A percentile compares a stretch with the other conserved stretches of the same genome.
Conservation (phyloP, 306 rosid species). For the Fragaria nilgerrensis region DNA sequence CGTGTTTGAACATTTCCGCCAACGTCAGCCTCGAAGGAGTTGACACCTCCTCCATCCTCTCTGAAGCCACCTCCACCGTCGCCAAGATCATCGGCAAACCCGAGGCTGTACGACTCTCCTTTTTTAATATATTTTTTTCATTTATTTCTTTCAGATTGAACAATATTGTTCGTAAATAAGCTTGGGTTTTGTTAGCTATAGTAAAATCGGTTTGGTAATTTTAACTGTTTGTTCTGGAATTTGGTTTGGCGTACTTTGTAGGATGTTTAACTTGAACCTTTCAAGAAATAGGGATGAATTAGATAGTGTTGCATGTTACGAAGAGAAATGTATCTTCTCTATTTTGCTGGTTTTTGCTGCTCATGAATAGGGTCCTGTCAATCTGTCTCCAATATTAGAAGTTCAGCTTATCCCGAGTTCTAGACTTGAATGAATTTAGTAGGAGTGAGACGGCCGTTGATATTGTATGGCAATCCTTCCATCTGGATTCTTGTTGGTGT, state of each 20-base stretch:
- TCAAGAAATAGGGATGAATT: not conserved
- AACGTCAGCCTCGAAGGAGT: slow-evolving; percentile 73
- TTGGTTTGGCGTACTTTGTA: not conserved
- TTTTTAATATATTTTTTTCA: not conserved
- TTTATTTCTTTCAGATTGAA: not conserved
- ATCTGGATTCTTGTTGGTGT: not conserved
- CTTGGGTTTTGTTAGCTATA: not conserved
- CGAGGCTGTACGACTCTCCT: slow-evolving; percentile 50
- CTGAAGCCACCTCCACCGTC: slow-evolving; percentile 87
- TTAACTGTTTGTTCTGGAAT: not conserved
- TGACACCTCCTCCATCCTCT: slow-evolving; percentile 84
- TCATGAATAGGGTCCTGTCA: too few species aligned
- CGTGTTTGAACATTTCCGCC: slow-evolving; percentile 81
- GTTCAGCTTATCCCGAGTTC: not conserved
- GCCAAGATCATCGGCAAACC: slow-evolving; percentile 72
- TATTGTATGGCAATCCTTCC: not conserved
- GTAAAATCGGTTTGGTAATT: not conserved
- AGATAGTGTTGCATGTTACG: not conserved
- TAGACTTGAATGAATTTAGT: not conserved
- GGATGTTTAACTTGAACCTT: not conserved
- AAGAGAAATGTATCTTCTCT: not conserved
- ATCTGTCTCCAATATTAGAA: not conserved
- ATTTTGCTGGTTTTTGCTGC: not conserved
- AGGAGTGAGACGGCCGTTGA: not conserved
- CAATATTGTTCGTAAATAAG: not conserved